Percentiles rank a stretch among this genome's conserved stretches.
Conservation (phyloP, 2,329 filamentous ascomycete genomes). For the Dactylellina parvicollis region DNA sequence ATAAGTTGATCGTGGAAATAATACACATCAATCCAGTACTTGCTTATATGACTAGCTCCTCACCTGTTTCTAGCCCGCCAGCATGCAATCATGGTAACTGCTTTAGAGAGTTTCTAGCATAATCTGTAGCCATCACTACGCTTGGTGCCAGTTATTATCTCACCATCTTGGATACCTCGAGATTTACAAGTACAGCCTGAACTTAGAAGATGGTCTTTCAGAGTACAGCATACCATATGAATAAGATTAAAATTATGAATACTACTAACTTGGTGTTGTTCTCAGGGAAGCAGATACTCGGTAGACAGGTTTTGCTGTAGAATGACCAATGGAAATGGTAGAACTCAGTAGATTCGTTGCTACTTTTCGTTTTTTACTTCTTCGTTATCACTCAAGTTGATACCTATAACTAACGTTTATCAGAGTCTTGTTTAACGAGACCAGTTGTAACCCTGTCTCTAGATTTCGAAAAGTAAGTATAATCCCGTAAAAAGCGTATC, state of each 20-base stretch:
- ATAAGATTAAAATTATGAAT: not conserved
- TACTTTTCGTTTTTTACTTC: not conserved
- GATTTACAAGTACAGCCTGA: not conserved
- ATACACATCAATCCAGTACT: too few species aligned
- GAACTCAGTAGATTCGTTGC: not conserved
- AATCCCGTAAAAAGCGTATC: not conserved
- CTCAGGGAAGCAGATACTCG: not conserved
- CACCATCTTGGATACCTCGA: not conserved
- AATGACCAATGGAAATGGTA: not conserved
- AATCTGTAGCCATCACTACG: not conserved
- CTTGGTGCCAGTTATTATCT: not conserved
- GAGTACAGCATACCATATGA: not conserved
- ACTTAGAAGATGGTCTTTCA: not conserved
- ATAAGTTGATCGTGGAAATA: too few species aligned
- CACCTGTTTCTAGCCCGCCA: too few species aligned
- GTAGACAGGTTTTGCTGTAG: not conserved
- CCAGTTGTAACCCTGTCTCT: too few species aligned
- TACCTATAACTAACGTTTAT: too few species aligned
- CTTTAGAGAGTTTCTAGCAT: not conserved
- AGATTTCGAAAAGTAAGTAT: not conserved
- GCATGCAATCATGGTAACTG: not conserved
- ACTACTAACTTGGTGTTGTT: not conserved
- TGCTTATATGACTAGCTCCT: too few species aligned
- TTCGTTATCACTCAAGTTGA: too few species aligned
- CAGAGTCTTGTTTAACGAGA: not conserved